Evolutionary conservation across 2,329 filamentous ascomycete genomes (phyloP).

Genomic region (Aspergillus terreus): DNA sequence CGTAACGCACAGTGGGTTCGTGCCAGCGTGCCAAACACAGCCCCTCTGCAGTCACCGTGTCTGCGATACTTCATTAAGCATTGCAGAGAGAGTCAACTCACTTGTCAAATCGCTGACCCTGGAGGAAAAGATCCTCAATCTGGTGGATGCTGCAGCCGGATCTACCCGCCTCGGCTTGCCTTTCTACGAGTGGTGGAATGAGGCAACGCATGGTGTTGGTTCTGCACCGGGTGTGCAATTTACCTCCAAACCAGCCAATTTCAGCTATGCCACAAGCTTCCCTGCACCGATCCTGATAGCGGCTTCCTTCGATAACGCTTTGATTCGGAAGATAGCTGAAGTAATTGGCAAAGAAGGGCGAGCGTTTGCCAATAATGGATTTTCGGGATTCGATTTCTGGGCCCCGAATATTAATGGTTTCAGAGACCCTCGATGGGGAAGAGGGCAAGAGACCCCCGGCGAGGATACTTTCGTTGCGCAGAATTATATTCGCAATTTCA

Average conservation of each 20-base stretch:
- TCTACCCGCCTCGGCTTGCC: constrained; percentile 53
- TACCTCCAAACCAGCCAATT: constrained; percentile 45
- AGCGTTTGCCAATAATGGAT: constrained; percentile 58
- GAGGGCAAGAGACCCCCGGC: constrained; percentile 56
- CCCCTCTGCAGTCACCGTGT: too few relatives aligned
- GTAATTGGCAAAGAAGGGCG: constrained; percentile 55
- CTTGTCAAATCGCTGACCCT: constrained; percentile 44
- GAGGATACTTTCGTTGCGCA: constrained; percentile 45
- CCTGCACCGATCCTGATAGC: constrained; percentile 59
- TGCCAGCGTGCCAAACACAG: too few relatives aligned
- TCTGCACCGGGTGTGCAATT: constrained; percentile 47
- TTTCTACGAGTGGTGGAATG: constrained; percentile 59
- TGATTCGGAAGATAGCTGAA: constrained; percentile 52
- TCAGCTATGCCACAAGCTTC: constrained; percentile 59
- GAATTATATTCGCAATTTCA: constrained; percentile 9
- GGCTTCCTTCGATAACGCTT: constrained; percentile 59
- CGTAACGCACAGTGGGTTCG: too few relatives aligned
- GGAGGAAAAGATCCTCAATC: constrained; percentile 53
- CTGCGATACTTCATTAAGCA: too few relatives aligned
- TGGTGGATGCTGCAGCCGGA: constrained; percentile 44
- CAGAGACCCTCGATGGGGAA: constrained; percentile 58
- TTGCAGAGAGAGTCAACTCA: constrained; percentile 12
- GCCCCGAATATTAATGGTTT: constrained; percentile 65
- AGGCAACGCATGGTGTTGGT: constrained; percentile 60
- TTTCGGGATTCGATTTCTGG: constrained; percentile 26